A percentile compares a stretch with the other conserved stretches of the same genome.
phyloP scores from a whole-genome alignment of 345 rosid genomes.

The Eutrema japonicum region DNA sequence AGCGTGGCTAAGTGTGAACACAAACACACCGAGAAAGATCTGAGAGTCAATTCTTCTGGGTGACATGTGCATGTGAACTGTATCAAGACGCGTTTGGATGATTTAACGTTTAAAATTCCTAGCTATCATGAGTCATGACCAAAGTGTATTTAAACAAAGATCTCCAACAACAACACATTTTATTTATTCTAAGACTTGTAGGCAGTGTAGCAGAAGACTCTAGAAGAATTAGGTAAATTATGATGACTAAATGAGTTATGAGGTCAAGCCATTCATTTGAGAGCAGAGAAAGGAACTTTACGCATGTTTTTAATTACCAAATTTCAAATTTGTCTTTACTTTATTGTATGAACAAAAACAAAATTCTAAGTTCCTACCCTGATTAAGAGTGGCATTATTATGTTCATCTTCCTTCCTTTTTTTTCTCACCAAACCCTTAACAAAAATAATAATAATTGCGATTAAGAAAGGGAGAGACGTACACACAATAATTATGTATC shows the following conservation, averaged over 20 bases:
- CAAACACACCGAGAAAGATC: slow-evolving; percentile 26
- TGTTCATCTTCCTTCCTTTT: not conserved
- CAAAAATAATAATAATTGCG: not conserved
- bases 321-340: slow-evolving; percentile 7
- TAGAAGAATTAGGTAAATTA: slow-evolving; percentile 26
- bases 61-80: slow-evolving; percentile 42
- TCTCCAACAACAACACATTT: slow-evolving; percentile 17
- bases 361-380: slow-evolving; percentile 1
- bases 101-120: slow-evolving; percentile 18
- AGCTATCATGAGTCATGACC: slow-evolving; percentile 27
- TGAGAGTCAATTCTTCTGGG: slow-evolving; percentile 37
- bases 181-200: slow-evolving; percentile 23
- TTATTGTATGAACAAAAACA: slow-evolving; percentile 5
- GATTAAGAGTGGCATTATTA: slow-evolving; percentile 28
- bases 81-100: slow-evolving; percentile 40
- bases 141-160: slow-evolving; percentile 26
- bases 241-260: slow-evolving; percentile 16
- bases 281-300: not conserved
- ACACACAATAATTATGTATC: not conserved
- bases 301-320: slow-evolving; percentile 14
- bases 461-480: not conserved
- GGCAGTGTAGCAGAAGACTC: slow-evolving; percentile 31
- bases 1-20: slow-evolving; percentile 40
- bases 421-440: not conserved
- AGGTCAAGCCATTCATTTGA: slow-evolving; percentile 6